Percentiles rank a stretch among this genome's conserved stretches.
These are phyloP conservation scores for Lasiodiplodia gonubiensis DNA, from an alignment of 2,329 filamentous ascomycete species.

Conservation along the genomic window DNA sequence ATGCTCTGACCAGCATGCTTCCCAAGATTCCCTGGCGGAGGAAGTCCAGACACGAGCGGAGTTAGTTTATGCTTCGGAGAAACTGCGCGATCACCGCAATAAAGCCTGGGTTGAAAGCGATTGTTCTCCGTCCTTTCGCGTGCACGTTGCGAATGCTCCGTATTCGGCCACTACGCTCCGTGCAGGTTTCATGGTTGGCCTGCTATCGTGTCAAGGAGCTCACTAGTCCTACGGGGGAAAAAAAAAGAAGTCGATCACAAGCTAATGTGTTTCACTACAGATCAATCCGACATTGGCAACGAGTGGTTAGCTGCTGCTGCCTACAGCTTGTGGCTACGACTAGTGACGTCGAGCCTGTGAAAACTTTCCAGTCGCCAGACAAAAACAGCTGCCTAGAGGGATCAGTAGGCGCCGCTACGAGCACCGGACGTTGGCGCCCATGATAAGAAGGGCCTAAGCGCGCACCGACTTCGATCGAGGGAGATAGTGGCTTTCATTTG, in stretches of 20 bases:
- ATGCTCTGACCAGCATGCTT: neutral
- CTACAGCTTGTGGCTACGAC: neutral
- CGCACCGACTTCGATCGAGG: neutral
- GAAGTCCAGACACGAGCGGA: neutral
- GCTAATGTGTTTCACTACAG: neutral
- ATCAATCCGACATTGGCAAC: too few relatives aligned
- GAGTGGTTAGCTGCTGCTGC: neutral
- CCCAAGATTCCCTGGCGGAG: neutral
- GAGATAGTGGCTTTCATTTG: neutral
- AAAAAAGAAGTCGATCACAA: neutral
- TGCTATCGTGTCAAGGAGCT: too few relatives aligned
- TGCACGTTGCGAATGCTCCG: neutral
- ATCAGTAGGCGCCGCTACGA: neutral
- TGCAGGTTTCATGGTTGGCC: too few relatives aligned
- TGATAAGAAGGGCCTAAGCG: neutral
- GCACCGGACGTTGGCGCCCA: neutral
- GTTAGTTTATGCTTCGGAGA: neutral
- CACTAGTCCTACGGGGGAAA: too few relatives aligned
- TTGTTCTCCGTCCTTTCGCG: neutral
- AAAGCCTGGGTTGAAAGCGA: too few relatives aligned
- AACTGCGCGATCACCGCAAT: neutral
- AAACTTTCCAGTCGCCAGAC: neutral
- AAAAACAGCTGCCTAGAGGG: conserved; percentile 11
- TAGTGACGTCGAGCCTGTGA: neutral
- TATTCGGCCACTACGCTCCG: too few relatives aligned